Evolutionary conservation across 2,329 filamentous ascomycete species (phyloP).

Genomic region (Cordyceps farinosa): DNA sequence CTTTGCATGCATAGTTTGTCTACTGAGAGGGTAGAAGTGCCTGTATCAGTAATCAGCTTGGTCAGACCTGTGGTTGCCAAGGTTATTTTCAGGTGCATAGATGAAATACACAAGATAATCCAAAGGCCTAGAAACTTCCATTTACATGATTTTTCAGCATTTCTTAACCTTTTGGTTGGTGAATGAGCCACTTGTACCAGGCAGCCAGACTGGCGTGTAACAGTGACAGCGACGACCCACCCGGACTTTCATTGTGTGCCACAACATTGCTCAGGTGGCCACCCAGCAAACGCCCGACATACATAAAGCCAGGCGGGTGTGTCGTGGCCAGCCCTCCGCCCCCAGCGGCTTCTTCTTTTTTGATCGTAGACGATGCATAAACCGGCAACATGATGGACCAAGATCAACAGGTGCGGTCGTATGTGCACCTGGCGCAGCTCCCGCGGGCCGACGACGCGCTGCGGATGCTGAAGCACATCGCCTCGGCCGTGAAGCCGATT

Average conservation of each 20-base stretch:
- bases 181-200: neutral
- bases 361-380: neutral
- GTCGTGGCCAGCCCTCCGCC: neutral
- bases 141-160: neutral
- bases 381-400: constrained; percentile 36
- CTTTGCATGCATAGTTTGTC: no score
- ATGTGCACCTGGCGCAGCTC: constrained; percentile 46
- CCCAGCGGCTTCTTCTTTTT: neutral
- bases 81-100: neutral
- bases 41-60: no score
- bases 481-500: constrained; percentile 87
- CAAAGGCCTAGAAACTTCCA: neutral
- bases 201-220: neutral
- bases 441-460: constrained; percentile 49
- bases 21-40: no score
- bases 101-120: neutral
- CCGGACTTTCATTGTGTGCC: neutral
- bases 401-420: constrained; percentile 46
- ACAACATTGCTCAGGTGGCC: neutral
- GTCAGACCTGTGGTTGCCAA: no score
- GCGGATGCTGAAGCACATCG: constrained; percentile 70
- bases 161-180: neutral
- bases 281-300: no score
- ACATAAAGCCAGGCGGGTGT: neutral
- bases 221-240: neutral